These are phyloP conservation scores for Xylaria acuta DNA, from an alignment of 495 filamentous ascomycete genomes.

Conservation along the genomic window DNA sequence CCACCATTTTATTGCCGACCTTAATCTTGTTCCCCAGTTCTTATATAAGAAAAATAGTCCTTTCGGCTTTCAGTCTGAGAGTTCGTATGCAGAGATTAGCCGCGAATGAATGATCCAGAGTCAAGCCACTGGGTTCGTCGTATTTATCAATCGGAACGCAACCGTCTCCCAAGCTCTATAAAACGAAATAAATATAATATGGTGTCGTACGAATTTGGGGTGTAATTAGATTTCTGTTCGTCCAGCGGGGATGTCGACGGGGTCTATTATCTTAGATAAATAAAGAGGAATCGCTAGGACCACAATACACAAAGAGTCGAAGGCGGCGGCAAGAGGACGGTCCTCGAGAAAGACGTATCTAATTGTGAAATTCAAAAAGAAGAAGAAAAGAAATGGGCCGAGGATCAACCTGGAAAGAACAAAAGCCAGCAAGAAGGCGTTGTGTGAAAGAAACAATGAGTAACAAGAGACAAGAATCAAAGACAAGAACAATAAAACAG, in stretches of 20 bases:
- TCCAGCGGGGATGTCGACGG: slow-evolving; percentile 10
- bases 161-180: not conserved
- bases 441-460: slow-evolving; percentile 28
- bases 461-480: slow-evolving; percentile 17
- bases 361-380: slow-evolving; percentile 6
- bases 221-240: slow-evolving; percentile 3
- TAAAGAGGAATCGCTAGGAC: not conserved
- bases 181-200: slow-evolving; percentile 2
- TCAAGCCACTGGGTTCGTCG: not conserved
- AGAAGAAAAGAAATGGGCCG: slow-evolving; percentile 41
- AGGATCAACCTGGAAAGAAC: slow-evolving; percentile 63
- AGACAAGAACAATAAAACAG: slow-evolving; percentile 5
- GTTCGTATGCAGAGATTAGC: not conserved
- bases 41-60: not conserved
- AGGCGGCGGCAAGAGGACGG: not conserved
- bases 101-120: not conserved
- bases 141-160: not conserved
- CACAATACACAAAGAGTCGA: slow-evolving; percentile 14
- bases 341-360: slow-evolving; percentile 25
- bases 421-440: slow-evolving; percentile 36
- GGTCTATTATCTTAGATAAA: slow-evolving; percentile 3
- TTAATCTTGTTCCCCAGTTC: not conserved
- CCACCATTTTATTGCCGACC: slow-evolving; percentile 31
- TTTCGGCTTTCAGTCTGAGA: not conserved
- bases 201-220: not conserved